Evolutionary conservation across 208 protist species (phyloP), one percentile per base, ranked within the genome.

Genomic region (Acanthamoeba healyi): DNA sequence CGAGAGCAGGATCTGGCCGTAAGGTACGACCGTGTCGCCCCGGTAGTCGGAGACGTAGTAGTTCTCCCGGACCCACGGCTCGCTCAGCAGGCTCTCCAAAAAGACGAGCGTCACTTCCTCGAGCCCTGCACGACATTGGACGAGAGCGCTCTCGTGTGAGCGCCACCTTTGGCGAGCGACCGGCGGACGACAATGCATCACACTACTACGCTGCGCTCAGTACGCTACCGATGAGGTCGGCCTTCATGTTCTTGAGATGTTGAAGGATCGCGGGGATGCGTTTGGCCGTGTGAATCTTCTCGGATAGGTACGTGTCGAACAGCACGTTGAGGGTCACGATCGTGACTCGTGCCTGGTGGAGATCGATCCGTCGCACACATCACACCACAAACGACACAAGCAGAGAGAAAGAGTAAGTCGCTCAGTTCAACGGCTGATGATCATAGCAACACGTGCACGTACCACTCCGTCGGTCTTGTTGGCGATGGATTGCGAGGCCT

Each of bases 81-180:
- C 65, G 36, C 44, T 58, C 63, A 93, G 67, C 10, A 93, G 89
- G 5, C n/a, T 61, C 17, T 58, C 67, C 42, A 93, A 26, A 19
- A 93, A 93, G 70, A 84, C 34, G 34, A 61, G 67, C 26, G 89
- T 93, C 19, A 93, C 89, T 34, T 93, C 89, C 51, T 93, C 65
- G 3, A 93, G 89, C 4, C 61, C 51, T 91, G n/a, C 12, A n/a
- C 29, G 14, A 26, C 29, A 67, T 67, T 67, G 15, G 15, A 34
- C 14, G 51, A 58, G 14, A 58, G 51, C 19, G 51, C n/a, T n/a
- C n/a, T n/a, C n/a, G n/a, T n/a, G n/a, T n/a, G n/a, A n/a, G n/a
- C n/a, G n/a, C n/a, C n/a, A n/a, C n/a, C n/a, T n/a, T n/a, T n/a
- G 2, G 49, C 22, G 17, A 54, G 49, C 54, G 17, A 61, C 54